phyloP scores from a whole-genome alignment of 495 filamentous ascomycete genomes.

The Daldinia bambusicola region DNA sequence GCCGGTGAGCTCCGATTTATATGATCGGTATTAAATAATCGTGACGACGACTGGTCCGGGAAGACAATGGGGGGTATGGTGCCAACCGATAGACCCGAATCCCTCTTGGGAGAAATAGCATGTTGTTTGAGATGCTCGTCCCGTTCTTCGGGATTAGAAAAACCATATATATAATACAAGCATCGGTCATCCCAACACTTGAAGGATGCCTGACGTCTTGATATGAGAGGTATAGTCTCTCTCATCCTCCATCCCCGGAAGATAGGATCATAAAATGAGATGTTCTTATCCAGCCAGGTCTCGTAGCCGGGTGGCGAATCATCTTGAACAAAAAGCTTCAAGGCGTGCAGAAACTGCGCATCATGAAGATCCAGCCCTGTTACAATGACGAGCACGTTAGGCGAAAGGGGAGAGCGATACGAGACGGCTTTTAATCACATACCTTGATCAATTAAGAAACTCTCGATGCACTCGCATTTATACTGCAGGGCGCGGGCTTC shows the following conservation, averaged over 20 bases:
- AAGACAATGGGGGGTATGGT: conserved; percentile 53
- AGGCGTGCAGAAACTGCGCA: conserved; percentile 53
- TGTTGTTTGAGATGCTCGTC: conserved; percentile 60
- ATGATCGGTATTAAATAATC: conserved; percentile 47
- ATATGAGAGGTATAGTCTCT: conserved; percentile 54
- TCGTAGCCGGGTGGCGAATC: conserved; percentile 57
- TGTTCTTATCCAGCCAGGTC: conserved; percentile 58
- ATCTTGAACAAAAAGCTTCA: conserved; percentile 52
- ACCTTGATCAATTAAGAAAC: conserved; percentile 60
- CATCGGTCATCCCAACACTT: conserved; percentile 63
- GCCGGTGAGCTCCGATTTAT: conserved; percentile 41
- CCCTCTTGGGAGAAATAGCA: conserved; percentile 52
- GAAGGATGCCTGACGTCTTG: conserved; percentile 55
- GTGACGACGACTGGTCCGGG: conserved; percentile 49
- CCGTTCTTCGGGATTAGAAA: conserved; percentile 56
- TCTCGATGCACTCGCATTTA: conserved; percentile 62
- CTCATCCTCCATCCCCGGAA: conserved; percentile 54
- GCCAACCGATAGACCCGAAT: conserved; percentile 57
- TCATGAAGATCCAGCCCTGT: conserved; percentile 59
- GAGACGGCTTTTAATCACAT: conserved; percentile 37
- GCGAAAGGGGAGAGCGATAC: conserved; percentile 14
- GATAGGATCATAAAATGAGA: conserved; percentile 58
- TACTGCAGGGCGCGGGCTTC: conserved; percentile 61
- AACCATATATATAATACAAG: conserved; percentile 63
- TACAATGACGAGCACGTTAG: conserved; percentile 26